phyloP scores from a whole-genome alignment of 2,329 filamentous ascomycete genomes.

The Polychaeton citri region DNA sequence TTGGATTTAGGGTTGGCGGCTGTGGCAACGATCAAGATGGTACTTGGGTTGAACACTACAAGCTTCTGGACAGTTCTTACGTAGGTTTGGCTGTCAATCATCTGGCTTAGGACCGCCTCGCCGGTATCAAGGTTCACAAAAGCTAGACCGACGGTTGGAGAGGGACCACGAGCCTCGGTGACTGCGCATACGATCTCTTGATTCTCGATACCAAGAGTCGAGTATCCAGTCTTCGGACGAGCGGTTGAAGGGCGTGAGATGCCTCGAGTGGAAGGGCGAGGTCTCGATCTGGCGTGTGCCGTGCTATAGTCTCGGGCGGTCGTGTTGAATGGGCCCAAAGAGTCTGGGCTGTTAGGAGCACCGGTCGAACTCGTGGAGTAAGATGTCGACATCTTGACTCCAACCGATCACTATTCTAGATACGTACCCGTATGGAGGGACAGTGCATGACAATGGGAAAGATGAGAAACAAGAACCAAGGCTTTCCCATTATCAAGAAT shows the following conservation, averaged over 20 bases:
- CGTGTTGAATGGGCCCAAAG: too few species aligned
- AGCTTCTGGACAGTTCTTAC: conserved; percentile 80
- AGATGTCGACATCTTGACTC: too few species aligned
- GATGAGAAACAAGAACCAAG: too few species aligned
- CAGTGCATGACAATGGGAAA: too few species aligned
- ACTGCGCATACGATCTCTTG: conserved; percentile 80
- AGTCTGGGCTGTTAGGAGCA: too few species aligned
- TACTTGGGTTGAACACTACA: conserved; percentile 62
- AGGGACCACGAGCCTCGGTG: conserved; percentile 74
- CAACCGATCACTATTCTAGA: too few species aligned
- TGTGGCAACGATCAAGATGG: conserved; percentile 64
- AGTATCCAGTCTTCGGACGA: conserved; percentile 41
- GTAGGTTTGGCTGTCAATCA: conserved; percentile 87
- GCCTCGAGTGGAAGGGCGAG: background rate
- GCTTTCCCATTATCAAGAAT: too few species aligned
- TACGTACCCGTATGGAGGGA: too few species aligned
- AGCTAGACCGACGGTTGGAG: conserved; percentile 70
- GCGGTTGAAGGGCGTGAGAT: conserved; percentile 20
- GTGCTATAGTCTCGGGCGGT: too few species aligned
- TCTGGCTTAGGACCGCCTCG: conserved; percentile 75
- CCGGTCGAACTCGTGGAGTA: too few species aligned
- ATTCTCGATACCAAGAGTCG: conserved; percentile 42
- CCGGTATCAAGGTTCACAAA: conserved; percentile 79
- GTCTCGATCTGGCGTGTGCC: background rate
- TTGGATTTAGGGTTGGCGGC: conserved; percentile 60